Evolutionary conservation across 2,329 filamentous ascomycete genomes (phyloP), one percentile per base, ranked within the genome.

Genomic region (Trichoderma hamatum): DNA sequence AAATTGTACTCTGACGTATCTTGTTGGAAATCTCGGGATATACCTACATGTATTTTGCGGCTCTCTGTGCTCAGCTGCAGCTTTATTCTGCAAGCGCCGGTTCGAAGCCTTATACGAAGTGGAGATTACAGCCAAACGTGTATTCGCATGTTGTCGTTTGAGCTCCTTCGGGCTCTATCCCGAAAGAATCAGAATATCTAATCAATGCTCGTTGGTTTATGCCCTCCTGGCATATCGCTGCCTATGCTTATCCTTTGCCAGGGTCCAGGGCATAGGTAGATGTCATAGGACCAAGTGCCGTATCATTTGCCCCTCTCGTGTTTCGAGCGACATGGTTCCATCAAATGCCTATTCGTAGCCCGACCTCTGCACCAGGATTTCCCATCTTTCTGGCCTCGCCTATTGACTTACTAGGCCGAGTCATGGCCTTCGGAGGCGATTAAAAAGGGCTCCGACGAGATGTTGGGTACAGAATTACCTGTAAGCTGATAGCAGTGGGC

Each of bases 351-450:
- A 24, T 46, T 51, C 26, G 13, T 32, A 34, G 24, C 19, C 32
- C 21, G 21, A 36, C 0, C 4, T 26, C 7, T 26, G 32, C 30
- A 21, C 46, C 28, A 5, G 36, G 19, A 3, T 2, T 32, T 51
- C 21, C 7, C 24, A n/a, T 28, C 16, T 21, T 11, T 56, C 19
- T 5, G n/a, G 21, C 46, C 46, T 55, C n/a, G 62, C 36, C 62
- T 49, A 46, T 28, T 36, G 14, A 56, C 19, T 54, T n/a, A 26
- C 52, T 52, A 34, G 32, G 28, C 19, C 54, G n/a, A 21, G 34
- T 28, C 62, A 66, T 46, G 62, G 62, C 5, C n/a, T 66, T 66
- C 62, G 62, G 62, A 54, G 36, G 51, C 26, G 52, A 46, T 24
- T 16, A 46, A 65, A 34, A 39, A 32, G 28, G 11, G n/a, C 62